Evolutionary conservation across 345 rosid genomes (phyloP).

Genomic region (Erodium maritimum): DNA sequence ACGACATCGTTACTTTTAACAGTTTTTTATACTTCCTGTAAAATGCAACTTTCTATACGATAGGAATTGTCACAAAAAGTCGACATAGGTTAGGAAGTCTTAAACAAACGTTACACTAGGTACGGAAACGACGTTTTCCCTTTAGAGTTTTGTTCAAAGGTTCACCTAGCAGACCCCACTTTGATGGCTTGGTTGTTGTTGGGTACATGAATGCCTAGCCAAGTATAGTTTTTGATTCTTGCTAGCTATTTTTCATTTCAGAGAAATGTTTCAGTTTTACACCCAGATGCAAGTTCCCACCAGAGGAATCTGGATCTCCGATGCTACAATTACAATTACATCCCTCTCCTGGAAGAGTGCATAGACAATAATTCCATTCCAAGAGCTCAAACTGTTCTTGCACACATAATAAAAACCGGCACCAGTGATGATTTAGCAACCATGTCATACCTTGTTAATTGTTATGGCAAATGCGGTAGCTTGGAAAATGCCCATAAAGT

Average conservation of each 20-base stretch:
- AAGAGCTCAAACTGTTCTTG: conserved; percentile 24
- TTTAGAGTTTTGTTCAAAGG: too few relatives aligned
- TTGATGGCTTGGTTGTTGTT: too few relatives aligned
- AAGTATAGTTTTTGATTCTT: too few relatives aligned
- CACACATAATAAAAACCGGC: conserved; percentile 38
- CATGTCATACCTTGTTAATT: conserved; percentile 34
- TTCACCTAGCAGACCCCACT: too few relatives aligned
- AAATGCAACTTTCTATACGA: too few relatives aligned
- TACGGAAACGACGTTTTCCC: too few relatives aligned
- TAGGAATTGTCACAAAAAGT: too few relatives aligned
- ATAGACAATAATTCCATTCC: conserved; percentile 22
- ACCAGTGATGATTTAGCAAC: conserved; percentile 19
- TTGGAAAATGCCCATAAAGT: conserved; percentile 28
- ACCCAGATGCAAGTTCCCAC: not conserved
- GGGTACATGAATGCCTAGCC: too few relatives aligned
- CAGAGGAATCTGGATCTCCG: not conserved
- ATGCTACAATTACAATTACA: conserved; percentile 11
- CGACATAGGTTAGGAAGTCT: too few relatives aligned
- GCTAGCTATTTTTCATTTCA: not conserved
- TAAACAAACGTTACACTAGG: too few relatives aligned
- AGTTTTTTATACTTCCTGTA: too few relatives aligned
- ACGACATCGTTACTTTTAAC: too few relatives aligned
- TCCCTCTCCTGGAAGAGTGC: conserved; percentile 41
- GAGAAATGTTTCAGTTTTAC: not conserved
- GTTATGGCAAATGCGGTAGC: conserved; percentile 38